Conservation (phyloP, 352 stramenopile genomes). For the Poterioochromonas sp. region DNA sequence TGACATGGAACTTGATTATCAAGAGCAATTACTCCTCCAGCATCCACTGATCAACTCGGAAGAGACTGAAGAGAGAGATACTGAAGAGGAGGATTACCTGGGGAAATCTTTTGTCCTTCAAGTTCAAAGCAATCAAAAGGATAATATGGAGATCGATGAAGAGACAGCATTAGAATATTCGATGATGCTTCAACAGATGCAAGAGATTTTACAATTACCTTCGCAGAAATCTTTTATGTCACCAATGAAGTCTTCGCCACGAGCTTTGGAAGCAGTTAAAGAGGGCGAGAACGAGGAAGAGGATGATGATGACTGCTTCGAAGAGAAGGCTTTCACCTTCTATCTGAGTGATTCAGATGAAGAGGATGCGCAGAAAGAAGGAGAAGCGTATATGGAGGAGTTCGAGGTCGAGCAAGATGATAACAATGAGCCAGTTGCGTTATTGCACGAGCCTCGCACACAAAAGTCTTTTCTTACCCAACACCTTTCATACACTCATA, state of each 20-base stretch:
- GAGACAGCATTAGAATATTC: slow-evolving; percentile 18
- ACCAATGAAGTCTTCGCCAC: not conserved
- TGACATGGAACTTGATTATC: too few relatives aligned
- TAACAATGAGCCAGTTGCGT: too few relatives aligned
- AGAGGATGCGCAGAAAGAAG: not conserved
- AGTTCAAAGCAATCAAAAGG: not conserved
- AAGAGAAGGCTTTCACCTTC: not conserved
- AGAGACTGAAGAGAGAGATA: not conserved
- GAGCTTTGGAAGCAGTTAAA: not conserved
- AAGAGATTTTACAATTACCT: slow-evolving; percentile 1
- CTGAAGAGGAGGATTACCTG: not conserved
- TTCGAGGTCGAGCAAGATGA: too few relatives aligned
- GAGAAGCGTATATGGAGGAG: too few relatives aligned
- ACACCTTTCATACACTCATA: not conserved
- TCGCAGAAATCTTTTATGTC: not conserved
- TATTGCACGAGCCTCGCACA: too few relatives aligned
- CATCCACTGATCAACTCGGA: not conserved
- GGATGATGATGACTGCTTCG: not conserved
- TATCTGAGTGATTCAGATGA: not conserved
- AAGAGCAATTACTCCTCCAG: not conserved
- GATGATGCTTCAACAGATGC: slow-evolving; percentile 5
- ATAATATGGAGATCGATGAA: not conserved
- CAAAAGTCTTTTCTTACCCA: too few relatives aligned
- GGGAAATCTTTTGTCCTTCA: slow-evolving; percentile 9
- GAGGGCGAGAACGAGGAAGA: not conserved